These are phyloP conservation scores for Colletotrichum sp. DNA, from an alignment of 2,329 filamentous ascomycete genomes.

Conservation along the genomic window DNA sequence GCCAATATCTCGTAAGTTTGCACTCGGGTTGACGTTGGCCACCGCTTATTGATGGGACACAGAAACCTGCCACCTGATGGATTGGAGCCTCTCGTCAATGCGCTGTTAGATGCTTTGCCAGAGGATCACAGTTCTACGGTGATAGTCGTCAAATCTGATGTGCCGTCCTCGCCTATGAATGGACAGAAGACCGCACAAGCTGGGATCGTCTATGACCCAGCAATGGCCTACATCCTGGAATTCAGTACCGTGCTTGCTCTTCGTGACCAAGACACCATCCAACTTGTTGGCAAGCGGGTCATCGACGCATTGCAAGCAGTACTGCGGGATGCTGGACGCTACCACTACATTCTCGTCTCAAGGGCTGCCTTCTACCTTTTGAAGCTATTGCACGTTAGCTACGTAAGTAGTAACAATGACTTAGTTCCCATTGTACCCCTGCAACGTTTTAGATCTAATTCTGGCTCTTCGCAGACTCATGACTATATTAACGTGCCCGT, in stretches of 20 bases:
- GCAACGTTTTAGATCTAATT: slow-evolving; percentile 26
- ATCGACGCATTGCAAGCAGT: slow-evolving; percentile 82
- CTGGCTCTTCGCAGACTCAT: slow-evolving; percentile 64
- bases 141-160: slow-evolving; percentile 87
- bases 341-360: slow-evolving; percentile 85
- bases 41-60: slow-evolving; percentile 6
- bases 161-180: slow-evolving; percentile 65
- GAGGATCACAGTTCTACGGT: slow-evolving; percentile 80
- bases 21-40: neutral
- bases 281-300: slow-evolving; percentile 77
- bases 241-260: slow-evolving; percentile 84
- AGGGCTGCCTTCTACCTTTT: slow-evolving; percentile 88
- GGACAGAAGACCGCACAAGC: slow-evolving; percentile 59
- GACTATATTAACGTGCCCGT: slow-evolving; percentile 93
- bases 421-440: neutral
- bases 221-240: slow-evolving; percentile 89
- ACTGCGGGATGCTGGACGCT: slow-evolving; percentile 77
- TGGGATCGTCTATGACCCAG: slow-evolving; percentile 79
- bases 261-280: slow-evolving; percentile 75
- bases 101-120: slow-evolving; percentile 83
- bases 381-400: slow-evolving; percentile 80
- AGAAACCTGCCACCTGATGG: slow-evolving; percentile 44
- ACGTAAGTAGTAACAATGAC: slow-evolving; percentile 61
- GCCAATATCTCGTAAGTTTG: slow-evolving; percentile 76
- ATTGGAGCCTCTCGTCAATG: slow-evolving; percentile 58